A percentile compares a stretch with the other conserved stretches of the same genome.
Conservation (phyloP, 2,329 filamentous ascomycete species). For the Beauveria sp. region DNA sequence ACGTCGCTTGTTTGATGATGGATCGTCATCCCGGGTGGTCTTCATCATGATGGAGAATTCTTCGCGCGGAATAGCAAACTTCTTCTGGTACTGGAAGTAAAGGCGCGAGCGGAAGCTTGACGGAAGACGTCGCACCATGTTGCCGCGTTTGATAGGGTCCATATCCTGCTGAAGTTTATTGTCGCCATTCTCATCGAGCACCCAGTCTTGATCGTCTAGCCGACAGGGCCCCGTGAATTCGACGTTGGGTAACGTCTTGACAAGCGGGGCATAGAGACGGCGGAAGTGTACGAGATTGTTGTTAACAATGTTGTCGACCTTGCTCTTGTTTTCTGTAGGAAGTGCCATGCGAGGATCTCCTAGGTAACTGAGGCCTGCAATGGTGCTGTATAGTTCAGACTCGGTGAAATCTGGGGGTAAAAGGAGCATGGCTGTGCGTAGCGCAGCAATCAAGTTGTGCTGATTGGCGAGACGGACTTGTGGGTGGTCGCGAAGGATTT, state of each 20-base stretch:
- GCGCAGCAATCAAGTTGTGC: conserved; percentile 85
- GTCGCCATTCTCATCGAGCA: conserved; percentile 45
- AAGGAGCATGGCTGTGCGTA: conserved; percentile 82
- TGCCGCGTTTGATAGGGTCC: conserved; percentile 81
- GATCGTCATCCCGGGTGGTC: conserved; percentile 62
- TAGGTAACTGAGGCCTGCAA: conserved; percentile 86
- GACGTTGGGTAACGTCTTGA: conserved; percentile 85
- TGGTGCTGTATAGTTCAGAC: conserved; percentile 79
- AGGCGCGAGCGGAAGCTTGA: conserved; percentile 79
- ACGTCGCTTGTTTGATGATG: conserved; percentile 59
- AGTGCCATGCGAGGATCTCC: conserved; percentile 94
- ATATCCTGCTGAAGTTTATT: conserved; percentile 77
- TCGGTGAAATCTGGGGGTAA: conserved; percentile 81
- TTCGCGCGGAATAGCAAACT: conserved; percentile 73
- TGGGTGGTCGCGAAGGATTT: conserved; percentile 91
- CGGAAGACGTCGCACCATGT: conserved; percentile 91
- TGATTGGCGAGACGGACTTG: conserved; percentile 91
- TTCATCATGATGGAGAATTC: conserved; percentile 85
- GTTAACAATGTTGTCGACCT: conserved; percentile 88
- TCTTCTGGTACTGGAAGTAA: conserved; percentile 91
- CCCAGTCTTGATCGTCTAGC: conserved; percentile 32
- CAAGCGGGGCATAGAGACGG: conserved; percentile 79
- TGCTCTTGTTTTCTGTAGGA: conserved; percentile 82
- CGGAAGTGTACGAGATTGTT: conserved; percentile 90
- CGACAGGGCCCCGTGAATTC: conserved; percentile 55